A percentile compares a stretch with the other conserved stretches of the same genome.
Evolutionary conservation across 495 filamentous ascomycete species (phyloP).

Genomic region (Halenospora varia): DNA sequence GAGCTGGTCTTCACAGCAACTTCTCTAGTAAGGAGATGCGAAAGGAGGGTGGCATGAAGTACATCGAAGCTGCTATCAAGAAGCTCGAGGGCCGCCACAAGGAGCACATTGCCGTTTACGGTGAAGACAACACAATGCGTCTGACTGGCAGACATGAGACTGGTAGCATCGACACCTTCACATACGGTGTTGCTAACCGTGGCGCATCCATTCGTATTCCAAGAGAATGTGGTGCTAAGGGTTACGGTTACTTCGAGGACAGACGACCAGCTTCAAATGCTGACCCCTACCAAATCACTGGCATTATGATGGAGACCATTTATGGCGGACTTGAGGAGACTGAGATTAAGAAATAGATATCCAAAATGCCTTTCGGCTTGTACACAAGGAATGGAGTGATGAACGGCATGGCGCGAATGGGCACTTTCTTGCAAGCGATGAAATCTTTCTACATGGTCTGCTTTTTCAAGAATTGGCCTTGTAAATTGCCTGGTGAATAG

Average conservation of each 20-base stretch:
- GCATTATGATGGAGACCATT: conserved; percentile 79
- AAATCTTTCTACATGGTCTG: conserved; percentile 5
- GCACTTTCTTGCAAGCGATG: conserved; percentile 22
- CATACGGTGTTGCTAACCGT: conserved; percentile 93
- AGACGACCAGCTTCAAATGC: conserved; percentile 92
- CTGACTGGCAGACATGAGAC: conserved; percentile 97
- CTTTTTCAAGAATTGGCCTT: conserved; percentile 5
- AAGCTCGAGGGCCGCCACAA: conserved; percentile 84
- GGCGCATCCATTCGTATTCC: conserved; percentile 93
- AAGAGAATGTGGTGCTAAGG: conserved; percentile 82
- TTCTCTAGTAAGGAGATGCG: conserved; percentile 63
- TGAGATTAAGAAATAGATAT: conserved; percentile 13
- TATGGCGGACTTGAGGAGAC: conserved; percentile 18
- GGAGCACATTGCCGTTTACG: conserved; percentile 97
- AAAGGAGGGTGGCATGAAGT: conserved; percentile 89
- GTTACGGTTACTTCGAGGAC: conserved; percentile 98
- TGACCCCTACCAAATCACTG: conserved; percentile 94
- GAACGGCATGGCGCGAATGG: conserved; percentile 13
- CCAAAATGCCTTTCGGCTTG: conserved; percentile 4
- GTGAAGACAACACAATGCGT: conserved; percentile 84
- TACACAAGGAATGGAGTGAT: conserved; percentile 19
- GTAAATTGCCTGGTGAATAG: conserved; percentile 13
- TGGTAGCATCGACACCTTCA: conserved; percentile 88
- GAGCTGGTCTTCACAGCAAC: conserved; percentile 89
- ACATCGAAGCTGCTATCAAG: conserved; percentile 80